Evolutionary conservation across 2,329 filamentous ascomycete species (phyloP).

Genomic region (Scedosporium boydii): DNA sequence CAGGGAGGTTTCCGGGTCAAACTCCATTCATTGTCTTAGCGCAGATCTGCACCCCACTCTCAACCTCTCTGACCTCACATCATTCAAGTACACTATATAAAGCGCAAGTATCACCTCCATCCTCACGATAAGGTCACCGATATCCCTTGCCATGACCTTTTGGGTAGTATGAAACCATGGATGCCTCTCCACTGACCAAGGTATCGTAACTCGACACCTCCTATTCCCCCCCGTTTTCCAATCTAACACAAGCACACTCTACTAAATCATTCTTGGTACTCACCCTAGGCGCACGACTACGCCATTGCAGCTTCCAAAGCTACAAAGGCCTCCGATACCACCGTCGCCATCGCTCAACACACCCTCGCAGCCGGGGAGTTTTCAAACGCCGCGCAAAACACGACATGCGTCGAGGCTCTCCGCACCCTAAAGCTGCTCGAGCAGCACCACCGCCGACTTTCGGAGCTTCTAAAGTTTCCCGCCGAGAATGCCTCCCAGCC

Average conservation of each 20-base stretch:
- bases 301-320: conserved; percentile 75
- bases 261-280: conserved; percentile 9
- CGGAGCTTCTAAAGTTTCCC: conserved; percentile 68
- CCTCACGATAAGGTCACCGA: too few relatives aligned
- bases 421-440: conserved; percentile 79
- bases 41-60: too few relatives aligned
- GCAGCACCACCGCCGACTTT: conserved; percentile 75
- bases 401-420: conserved; percentile 61
- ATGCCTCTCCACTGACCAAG: conserved; percentile 20
- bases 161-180: conserved; percentile 17
- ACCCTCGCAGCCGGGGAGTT: conserved; percentile 83
- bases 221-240: neutral
- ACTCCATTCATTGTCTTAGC: too few relatives aligned
- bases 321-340: conserved; percentile 63
- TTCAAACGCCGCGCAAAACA: conserved; percentile 67
- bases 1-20: too few relatives aligned
- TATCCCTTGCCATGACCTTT: too few relatives aligned
- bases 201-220: neutral
- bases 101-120: too few relatives aligned
- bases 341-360: conserved; percentile 79
- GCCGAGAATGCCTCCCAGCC: conserved; percentile 38
- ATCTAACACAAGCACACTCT: neutral
- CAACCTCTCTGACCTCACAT: too few relatives aligned
- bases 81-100: too few relatives aligned
- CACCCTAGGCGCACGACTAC: conserved; percentile 70